Base-by-base conservation (phyloP, 192 early-diverging fungal species). In the Cladochytrium replicatum region DNA sequence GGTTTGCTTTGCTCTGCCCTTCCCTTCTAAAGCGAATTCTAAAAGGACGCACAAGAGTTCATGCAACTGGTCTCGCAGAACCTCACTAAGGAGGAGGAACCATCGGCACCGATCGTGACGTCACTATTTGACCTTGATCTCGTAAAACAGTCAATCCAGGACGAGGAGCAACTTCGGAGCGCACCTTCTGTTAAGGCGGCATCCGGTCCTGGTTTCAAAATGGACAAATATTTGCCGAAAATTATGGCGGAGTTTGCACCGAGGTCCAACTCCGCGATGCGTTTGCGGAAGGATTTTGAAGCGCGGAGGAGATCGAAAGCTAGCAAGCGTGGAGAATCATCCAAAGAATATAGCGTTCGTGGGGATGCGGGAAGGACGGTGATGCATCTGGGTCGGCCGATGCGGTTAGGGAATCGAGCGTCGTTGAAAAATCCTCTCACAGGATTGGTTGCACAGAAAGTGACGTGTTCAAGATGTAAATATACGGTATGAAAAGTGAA, bases 31-130 rank as follows among this genome's bases (percentile, higher is more conserved):
- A 7, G 8, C 21, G 41, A 19, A n/a, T 43, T 13, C 11, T 42
- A 25, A 26, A 11, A 92, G 69, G 90, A 93, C 52, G 90, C 90
- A 6, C 88, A 93, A 60, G 90, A 93, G 59, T 72, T 89, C 6
- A 83, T 90, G 43, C 83, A 88, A 54, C 66, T 88, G 0, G 74
- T 93, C 1, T 85, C 85, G 2, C 77, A 76, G 28, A 74, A 77
- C 19, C 52, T 91, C 6, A 77, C 78, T 13, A 67, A 74, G 9
- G 86, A 93, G 55, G 74, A 76, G 47, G 32, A 30, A n/a, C n/a
- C n/a, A n/a, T n/a, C n/a, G n/a, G 41, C 27, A 24, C 52, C 21
- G 9, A 26, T 11, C 8, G 19, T 26, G 3, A 2, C 43, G 2
- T 29, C 17, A 40, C 57, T 6, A 22, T n/a, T 23, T 26, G 21